phyloP scores from a whole-genome alignment of 768 basidiomycete species.

The Panaeolus papilionaceus region DNA sequence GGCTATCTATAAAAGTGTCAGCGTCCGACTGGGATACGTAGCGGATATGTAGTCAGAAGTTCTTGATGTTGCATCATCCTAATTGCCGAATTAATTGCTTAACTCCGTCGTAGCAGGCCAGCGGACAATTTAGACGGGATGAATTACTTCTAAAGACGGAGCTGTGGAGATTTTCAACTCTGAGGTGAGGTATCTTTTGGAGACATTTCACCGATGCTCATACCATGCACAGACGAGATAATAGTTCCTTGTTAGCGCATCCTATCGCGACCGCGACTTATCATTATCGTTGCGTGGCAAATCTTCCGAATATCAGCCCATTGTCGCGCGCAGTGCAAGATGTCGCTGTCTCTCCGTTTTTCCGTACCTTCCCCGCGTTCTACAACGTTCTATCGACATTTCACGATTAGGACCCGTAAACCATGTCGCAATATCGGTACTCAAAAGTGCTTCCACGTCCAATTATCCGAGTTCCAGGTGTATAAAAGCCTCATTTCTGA shows the following conservation, averaged over 20 bases:
- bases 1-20: background rate
- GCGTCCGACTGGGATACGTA: background rate
- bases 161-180: background rate
- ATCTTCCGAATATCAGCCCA: constrained; percentile 1
- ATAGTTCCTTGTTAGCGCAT: too few relatives aligned
- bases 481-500: constrained; percentile 1
- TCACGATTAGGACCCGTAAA: background rate
- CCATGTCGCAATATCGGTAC: background rate
- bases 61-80: constrained; percentile 6
- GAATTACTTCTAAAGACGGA: background rate
- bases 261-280: background rate
- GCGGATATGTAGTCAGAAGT: background rate
- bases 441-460: background rate
- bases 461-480: background rate
- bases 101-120: background rate
- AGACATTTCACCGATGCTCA: background rate
- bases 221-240: background rate
- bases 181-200: background rate
- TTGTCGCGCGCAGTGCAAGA: background rate
- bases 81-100: constrained; percentile 5
- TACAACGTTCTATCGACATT: background rate
- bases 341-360: background rate
- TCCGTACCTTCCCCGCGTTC: constrained; percentile 3
- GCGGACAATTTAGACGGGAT: background rate
- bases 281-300: background rate